A percentile compares a stretch with the other conserved stretches of the same genome.
Evolutionary conservation across 1,284 basidiomycete species (phyloP).

Genomic region (Sphaerobolus stellatus): DNA sequence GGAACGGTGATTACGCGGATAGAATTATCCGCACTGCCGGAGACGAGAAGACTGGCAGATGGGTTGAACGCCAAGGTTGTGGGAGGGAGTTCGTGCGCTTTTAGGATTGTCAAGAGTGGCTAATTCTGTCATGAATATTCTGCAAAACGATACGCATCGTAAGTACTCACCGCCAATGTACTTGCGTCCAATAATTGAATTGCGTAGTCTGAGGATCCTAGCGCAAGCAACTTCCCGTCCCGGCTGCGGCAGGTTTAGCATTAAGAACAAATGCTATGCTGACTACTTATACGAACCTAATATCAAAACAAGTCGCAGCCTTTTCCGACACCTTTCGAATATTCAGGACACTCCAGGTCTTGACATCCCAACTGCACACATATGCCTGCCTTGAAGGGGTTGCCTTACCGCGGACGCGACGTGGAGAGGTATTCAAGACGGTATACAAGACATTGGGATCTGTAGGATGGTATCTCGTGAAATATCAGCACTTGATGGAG

Average conservation of each 20-base stretch:
- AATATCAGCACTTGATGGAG: conserved; percentile 1
- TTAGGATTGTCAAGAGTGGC: conserved; percentile 86
- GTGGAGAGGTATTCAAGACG: conserved; percentile 68
- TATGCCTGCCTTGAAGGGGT: conserved; percentile 58
- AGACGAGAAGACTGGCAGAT: conserved; percentile 77
- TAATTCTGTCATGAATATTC: conserved; percentile 32
- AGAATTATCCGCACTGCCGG: conserved; percentile 90
- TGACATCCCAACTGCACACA: conserved; percentile 63
- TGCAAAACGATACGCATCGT: not conserved
- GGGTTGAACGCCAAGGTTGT: conserved; percentile 90
- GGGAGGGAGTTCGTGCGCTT: conserved; percentile 93
- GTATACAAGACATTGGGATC: conserved; percentile 63
- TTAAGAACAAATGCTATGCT: not conserved
- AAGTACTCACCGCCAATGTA: conserved; percentile 68
- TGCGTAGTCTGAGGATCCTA: conserved; percentile 85
- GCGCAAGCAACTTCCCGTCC: conserved; percentile 81
- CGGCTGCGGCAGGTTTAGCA: conserved; percentile 44
- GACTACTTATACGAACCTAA: conserved; percentile 49
- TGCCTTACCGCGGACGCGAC: conserved; percentile 50
- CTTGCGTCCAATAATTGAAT: conserved; percentile 83
- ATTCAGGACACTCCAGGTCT: conserved; percentile 54
- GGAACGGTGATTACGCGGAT: conserved; percentile 83
- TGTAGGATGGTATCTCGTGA: conserved; percentile 57
- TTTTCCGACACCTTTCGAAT: conserved; percentile 69
- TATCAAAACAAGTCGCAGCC: conserved; percentile 82